Conservation (phyloP, 2,329 filamentous ascomycete species). For the Ophiocordyceps camponoti-rufipedis region DNA sequence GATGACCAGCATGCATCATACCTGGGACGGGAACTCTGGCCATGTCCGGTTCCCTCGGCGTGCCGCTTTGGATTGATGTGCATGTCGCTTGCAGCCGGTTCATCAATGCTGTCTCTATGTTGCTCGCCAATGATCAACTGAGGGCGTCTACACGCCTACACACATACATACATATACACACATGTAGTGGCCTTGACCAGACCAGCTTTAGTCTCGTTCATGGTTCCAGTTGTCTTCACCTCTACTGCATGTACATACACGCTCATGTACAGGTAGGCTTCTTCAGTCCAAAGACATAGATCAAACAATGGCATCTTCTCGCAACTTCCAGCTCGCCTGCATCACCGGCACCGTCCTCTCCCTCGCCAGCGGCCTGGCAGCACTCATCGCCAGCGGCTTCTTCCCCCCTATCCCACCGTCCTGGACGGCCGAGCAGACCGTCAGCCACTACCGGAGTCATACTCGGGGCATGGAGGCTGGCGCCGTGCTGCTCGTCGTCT, state of each 20-base stretch:
- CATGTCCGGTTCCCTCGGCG: too few species aligned
- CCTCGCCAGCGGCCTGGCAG: neutral
- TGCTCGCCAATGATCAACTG: too few species aligned
- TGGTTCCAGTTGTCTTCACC: neutral
- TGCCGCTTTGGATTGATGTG: too few species aligned
- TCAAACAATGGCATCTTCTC: neutral
- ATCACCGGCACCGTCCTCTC: neutral
- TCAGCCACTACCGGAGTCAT: slow-evolving; percentile 1
- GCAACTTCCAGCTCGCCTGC: neutral
- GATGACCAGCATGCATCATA: too few species aligned
- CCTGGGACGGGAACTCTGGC: too few species aligned
- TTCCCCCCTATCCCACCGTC: neutral
- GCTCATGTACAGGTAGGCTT: too few species aligned
- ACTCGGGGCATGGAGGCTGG: slow-evolving; percentile 1
- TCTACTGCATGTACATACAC: neutral
- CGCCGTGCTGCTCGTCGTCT: neutral
- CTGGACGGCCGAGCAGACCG: slow-evolving; percentile 1
- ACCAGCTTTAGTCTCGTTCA: neutral
- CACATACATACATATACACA: neutral
- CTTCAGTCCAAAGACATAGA: neutral
- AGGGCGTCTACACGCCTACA: too few species aligned
- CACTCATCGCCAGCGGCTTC: neutral
- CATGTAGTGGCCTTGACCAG: neutral
- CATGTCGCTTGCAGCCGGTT: too few species aligned
- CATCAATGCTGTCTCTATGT: too few species aligned